Percentiles rank a stretch among this genome's conserved stretches.
These are phyloP conservation scores for Neurospora sp. DNA, from an alignment of 495 filamentous ascomycete genomes.

Conservation along the genomic window DNA sequence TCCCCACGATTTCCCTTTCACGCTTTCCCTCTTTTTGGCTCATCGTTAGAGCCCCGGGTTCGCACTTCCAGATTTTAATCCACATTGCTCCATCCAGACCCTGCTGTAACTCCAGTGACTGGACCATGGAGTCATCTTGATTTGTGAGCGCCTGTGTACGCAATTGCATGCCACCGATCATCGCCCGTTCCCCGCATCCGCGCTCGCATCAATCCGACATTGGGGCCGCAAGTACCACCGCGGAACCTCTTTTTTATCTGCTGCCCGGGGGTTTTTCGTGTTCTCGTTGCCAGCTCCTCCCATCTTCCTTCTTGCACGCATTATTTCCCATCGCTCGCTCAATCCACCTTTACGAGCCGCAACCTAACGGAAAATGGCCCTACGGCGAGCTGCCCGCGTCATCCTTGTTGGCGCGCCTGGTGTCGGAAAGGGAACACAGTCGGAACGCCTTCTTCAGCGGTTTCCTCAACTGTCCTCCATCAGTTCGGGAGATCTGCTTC, in stretches of 20 bases:
- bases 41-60: not conserved
- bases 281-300: not conserved
- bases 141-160: not conserved
- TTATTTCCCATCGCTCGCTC: not conserved
- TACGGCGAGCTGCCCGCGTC: conserved; percentile 76
- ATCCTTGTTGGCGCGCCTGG: conserved; percentile 93
- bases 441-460: conserved; percentile 71
- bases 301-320: not conserved
- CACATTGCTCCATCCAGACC: not conserved
- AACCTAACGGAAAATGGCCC: conserved; percentile 35
- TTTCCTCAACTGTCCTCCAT: conserved; percentile 86
- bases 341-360: not conserved
- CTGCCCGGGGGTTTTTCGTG: not conserved
- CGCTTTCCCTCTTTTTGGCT: not conserved
- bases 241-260: not conserved
- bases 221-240: not conserved
- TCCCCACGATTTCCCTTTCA: not conserved
- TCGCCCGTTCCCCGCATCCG: not conserved
- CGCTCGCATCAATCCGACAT: not conserved
- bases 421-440: conserved; percentile 90
- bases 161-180: not conserved
- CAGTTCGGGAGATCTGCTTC: conserved; percentile 84
- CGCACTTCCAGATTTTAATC: not conserved
- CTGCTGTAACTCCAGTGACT: not conserved
- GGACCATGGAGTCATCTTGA: not conserved